These are phyloP conservation scores for Gaeumannomyces tritici DNA, from an alignment of 2,329 filamentous ascomycete genomes.

Conservation along the genomic window DNA sequence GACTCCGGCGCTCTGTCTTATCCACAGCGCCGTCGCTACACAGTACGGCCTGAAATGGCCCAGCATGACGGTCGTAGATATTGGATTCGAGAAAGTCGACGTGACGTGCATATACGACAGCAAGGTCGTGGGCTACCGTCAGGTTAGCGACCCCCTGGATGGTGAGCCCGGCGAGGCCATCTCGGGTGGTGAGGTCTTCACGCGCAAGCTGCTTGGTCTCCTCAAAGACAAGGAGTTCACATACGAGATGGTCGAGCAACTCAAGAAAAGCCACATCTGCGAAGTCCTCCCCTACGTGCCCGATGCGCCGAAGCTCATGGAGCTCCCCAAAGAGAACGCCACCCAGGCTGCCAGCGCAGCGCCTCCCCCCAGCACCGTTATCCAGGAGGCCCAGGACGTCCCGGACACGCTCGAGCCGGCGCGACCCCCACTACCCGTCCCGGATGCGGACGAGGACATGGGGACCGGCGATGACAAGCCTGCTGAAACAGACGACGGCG, in stretches of 20 bases:
- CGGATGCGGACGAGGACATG: constrained; percentile 20
- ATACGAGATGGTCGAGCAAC: constrained; percentile 59
- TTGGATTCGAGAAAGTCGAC: constrained; percentile 87
- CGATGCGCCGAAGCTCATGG: constrained; percentile 34
- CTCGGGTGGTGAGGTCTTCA: constrained; percentile 85
- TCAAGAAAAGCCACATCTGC: constrained; percentile 58
- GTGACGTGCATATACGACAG: constrained; percentile 85
- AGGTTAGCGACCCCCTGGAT: constrained; percentile 47
- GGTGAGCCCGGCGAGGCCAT: constrained; percentile 27
- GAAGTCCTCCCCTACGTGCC: constrained; percentile 53
- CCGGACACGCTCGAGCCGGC: constrained; percentile 20
- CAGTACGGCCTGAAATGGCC: constrained; percentile 71
- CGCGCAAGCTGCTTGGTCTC: constrained; percentile 58
- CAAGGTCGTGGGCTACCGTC: constrained; percentile 58
- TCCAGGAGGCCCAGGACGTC: constrained; percentile 24
- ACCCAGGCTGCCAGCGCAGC: constrained; percentile 6
- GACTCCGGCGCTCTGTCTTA: constrained; percentile 80
- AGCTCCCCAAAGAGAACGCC: constrained; percentile 32
- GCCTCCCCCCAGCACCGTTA: constrained; percentile 20
- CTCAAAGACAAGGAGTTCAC: constrained; percentile 51
- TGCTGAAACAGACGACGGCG: constrained; percentile 53
- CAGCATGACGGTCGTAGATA: constrained; percentile 79
- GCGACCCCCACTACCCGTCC: constrained; percentile 10
- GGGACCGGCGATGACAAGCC: constrained; percentile 30
- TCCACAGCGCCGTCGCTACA: constrained; percentile 81